Conservation (phyloP, 169 alveolate species). For the Plasmodium berghei region DNA sequence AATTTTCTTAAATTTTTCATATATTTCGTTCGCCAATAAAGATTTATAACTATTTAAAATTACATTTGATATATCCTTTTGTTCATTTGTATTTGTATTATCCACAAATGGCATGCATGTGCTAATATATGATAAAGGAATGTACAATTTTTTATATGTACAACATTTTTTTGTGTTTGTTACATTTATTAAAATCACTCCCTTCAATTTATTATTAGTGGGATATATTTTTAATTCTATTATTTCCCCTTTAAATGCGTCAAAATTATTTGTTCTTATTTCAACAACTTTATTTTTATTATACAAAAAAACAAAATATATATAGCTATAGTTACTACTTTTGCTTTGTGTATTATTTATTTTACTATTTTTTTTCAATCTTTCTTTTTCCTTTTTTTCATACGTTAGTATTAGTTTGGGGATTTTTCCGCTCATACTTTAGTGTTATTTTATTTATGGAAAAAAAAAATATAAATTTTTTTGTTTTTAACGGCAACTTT, state of each 20-base stretch:
- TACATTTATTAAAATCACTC: constrained; percentile 46
- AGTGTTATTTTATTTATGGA: not conserved
- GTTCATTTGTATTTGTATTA: not conserved
- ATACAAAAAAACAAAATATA: constrained; percentile 51
- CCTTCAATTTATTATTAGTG: constrained; percentile 41
- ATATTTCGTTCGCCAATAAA: constrained; percentile 53
- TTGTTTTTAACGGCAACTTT: too few species aligned
- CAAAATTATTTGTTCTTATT: constrained; percentile 54
- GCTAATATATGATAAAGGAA: constrained; percentile 33
- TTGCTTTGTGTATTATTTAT: constrained; percentile 1
- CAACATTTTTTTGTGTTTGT: not conserved
- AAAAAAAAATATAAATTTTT: too few species aligned
- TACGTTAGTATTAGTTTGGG: constrained; percentile 40
- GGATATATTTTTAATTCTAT: constrained; percentile 40
- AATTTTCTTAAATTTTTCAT: constrained; percentile 53
- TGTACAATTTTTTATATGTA: constrained; percentile 24
- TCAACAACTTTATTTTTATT: constrained; percentile 36
- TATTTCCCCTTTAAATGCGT: constrained; percentile 32
- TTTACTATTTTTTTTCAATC: constrained; percentile 28
- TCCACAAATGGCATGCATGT: constrained; percentile 27
- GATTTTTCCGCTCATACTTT: constrained; percentile 51
- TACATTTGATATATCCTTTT: constrained; percentile 2
- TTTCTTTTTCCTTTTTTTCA: constrained; percentile 62
- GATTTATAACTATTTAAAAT: constrained; percentile 40
- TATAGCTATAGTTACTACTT: constrained; percentile 35